A percentile compares a stretch with the other conserved stretches of the same genome.
phyloP scores from a whole-genome alignment of 2,329 filamentous ascomycete species.

The Xylariaceae sp. region DNA sequence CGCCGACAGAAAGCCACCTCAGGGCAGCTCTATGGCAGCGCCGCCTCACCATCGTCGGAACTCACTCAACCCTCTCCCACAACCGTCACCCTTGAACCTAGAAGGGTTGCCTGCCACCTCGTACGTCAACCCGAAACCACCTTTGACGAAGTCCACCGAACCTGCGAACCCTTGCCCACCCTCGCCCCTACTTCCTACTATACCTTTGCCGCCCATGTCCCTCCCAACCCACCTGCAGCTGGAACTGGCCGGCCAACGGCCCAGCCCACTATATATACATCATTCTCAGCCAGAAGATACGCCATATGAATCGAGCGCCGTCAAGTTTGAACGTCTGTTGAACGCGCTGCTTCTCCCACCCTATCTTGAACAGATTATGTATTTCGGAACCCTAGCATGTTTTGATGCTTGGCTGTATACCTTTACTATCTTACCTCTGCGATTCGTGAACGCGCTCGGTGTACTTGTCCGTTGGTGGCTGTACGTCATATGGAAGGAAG shows the following conservation, averaged over 20 bases:
- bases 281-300: slow-evolving; percentile 50
- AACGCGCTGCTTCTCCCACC: slow-evolving; percentile 82
- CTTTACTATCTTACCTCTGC: slow-evolving; percentile 87
- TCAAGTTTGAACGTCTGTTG: slow-evolving; percentile 85
- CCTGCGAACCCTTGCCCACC: slow-evolving; percentile 31
- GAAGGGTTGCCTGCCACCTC: slow-evolving; percentile 22
- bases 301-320: slow-evolving; percentile 85
- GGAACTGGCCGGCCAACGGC: slow-evolving; percentile 56
- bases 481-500: slow-evolving; percentile 65
- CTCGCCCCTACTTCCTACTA: slow-evolving; percentile 48
- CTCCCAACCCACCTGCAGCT: slow-evolving; percentile 60
- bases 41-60: slow-evolving; percentile 40
- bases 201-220: slow-evolving; percentile 62
- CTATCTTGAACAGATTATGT: slow-evolving; percentile 76
- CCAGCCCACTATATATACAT: slow-evolving; percentile 61
- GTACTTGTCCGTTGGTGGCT: slow-evolving; percentile 76
- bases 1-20: slow-evolving; percentile 35
- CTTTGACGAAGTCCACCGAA: slow-evolving; percentile 18
- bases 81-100: slow-evolving; percentile 43
- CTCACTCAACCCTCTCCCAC: slow-evolving; percentile 42
- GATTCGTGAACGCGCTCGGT: slow-evolving; percentile 74
- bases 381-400: slow-evolving; percentile 85
- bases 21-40: slow-evolving; percentile 27
- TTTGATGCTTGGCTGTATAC: slow-evolving; percentile 95
- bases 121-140: slow-evolving; percentile 8